Conservation (phyloP, 2,329 filamentous ascomycete genomes). For the Lasiodiplodia sp. region DNA sequence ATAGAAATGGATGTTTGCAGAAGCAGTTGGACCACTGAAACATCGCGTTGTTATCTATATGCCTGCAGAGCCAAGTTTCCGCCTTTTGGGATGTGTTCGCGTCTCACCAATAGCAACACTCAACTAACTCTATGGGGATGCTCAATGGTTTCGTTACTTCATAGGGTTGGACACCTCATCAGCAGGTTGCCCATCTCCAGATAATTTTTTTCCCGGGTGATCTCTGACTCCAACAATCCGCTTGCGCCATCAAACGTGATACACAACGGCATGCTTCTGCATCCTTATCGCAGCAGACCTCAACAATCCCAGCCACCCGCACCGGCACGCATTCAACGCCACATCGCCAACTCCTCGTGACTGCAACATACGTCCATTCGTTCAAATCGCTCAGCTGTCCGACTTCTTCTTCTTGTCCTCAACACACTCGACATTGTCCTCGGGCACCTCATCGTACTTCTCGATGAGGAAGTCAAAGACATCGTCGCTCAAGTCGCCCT, state of each 20-base stretch:
- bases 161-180: not conserved
- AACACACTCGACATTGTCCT: slow-evolving; percentile 79
- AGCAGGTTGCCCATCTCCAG: not conserved
- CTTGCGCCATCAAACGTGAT: not conserved
- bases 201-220: not conserved
- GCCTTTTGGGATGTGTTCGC: too few relatives aligned
- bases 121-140: not conserved
- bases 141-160: slow-evolving; percentile 3
- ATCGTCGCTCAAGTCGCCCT: slow-evolving; percentile 95
- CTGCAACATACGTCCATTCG: not conserved
- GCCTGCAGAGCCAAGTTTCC: too few relatives aligned
- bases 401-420: slow-evolving; percentile 30
- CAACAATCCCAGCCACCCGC: not conserved
- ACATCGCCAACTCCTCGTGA: not conserved
- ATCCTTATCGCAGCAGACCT: not conserved
- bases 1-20: not conserved
- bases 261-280: not conserved
- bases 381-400: not conserved
- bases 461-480: slow-evolving; percentile 90
- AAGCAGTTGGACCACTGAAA: not conserved
- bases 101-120: too few relatives aligned
- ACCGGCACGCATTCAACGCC: not conserved
- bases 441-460: slow-evolving; percentile 87
- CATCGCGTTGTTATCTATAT: not conserved
- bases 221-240: not conserved